Evolutionary conservation across 257 asterid genomes (phyloP).

Genomic region (Buddleja alternifolia): DNA sequence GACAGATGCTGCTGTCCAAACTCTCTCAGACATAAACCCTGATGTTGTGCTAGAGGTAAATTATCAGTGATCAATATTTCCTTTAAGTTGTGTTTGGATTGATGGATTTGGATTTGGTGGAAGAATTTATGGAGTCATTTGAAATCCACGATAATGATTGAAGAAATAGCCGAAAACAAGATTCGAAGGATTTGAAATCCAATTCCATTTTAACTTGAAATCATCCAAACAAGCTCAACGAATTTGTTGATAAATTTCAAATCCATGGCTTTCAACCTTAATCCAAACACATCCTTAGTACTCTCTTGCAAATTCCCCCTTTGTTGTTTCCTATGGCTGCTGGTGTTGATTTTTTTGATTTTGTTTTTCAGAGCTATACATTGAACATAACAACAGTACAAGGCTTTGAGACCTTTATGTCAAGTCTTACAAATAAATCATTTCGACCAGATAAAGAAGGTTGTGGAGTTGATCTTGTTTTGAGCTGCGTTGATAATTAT

Average conservation of each 20-base stretch:
- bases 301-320: not conserved
- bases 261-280: too few species aligned
- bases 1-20: constrained; percentile 98
- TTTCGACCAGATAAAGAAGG: constrained; percentile 75
- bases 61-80: constrained; percentile 16
- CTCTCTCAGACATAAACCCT: constrained; percentile 93
- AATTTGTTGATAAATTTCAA: too few species aligned
- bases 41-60: constrained; percentile 97
- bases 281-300: not conserved
- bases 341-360: constrained; percentile 26
- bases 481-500: constrained; percentile 97
- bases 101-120: too few species aligned
- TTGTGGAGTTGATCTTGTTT: constrained; percentile 84
- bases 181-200: too few species aligned
- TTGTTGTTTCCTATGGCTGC: constrained; percentile 16
- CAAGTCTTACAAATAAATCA: constrained; percentile 76
- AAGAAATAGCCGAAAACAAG: too few species aligned
- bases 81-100: too few species aligned
- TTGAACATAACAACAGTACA: constrained; percentile 91
- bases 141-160: too few species aligned
- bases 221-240: too few species aligned
- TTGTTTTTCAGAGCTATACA: constrained; percentile 81
- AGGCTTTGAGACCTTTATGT: constrained; percentile 92
- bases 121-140: too few species aligned
- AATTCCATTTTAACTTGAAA: too few species aligned